Conservation (phyloP, 2,329 filamentous ascomycete species). For the Alternaria solani region DNA sequence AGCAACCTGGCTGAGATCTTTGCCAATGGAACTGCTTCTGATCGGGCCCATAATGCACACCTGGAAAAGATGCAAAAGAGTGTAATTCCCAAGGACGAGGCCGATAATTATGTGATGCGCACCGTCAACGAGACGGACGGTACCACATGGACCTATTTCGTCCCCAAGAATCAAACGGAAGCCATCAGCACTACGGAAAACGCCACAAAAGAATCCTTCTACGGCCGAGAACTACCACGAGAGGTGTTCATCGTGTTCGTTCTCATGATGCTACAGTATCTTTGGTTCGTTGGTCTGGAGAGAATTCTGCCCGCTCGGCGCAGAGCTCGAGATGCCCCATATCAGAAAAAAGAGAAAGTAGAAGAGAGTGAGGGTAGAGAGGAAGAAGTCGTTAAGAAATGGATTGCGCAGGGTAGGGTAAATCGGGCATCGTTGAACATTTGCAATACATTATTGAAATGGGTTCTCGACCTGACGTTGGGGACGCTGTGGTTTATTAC, state of each 20-base stretch:
- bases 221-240: constrained; percentile 10
- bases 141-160: background rate
- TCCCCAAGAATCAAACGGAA: constrained; percentile 2
- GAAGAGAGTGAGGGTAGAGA: constrained; percentile 23
- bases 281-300: constrained; percentile 24
- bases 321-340: background rate
- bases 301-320: constrained; percentile 20
- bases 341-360: constrained; percentile 5
- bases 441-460: constrained; percentile 28
- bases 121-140: background rate
- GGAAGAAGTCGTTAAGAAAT: constrained; percentile 28
- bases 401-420: constrained; percentile 25
- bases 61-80: background rate
- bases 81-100: background rate
- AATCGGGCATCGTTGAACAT: constrained; percentile 25
- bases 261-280: constrained; percentile 18
- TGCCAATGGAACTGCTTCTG: background rate
- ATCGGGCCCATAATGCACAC: background rate
- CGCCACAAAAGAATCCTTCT: constrained; percentile 12
- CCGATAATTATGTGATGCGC: background rate
- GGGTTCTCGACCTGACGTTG: constrained; percentile 22
- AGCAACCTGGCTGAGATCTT: constrained; percentile 2
- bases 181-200: background rate
- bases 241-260: constrained; percentile 6
- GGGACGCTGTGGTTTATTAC: constrained; percentile 9